Conservation (phyloP, 352 stramenopile species). For the Pythium rishiriense region DNA sequence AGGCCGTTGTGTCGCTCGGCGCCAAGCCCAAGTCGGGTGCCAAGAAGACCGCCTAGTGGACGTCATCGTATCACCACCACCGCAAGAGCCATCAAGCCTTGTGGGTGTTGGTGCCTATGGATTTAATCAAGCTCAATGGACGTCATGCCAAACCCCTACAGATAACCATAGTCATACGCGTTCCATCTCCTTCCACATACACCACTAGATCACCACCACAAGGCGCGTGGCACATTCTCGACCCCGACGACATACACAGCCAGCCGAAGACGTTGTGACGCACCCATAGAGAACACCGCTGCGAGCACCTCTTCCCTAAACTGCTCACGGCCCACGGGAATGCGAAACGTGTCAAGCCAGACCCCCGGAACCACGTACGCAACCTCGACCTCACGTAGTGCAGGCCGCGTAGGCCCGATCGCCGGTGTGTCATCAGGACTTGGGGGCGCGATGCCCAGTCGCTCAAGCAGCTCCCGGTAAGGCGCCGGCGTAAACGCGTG, state of each 20-base stretch:
- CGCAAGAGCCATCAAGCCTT: not conserved
- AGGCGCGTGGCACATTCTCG: not conserved
- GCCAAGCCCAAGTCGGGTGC: slow-evolving; percentile 21
- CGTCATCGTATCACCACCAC: too few species aligned
- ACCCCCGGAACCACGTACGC: not conserved
- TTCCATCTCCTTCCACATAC: too few species aligned
- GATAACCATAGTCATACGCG: too few species aligned
- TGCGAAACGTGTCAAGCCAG: not conserved
- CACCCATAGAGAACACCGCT: not conserved
- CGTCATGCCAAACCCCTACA: too few species aligned
- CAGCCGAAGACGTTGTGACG: not conserved
- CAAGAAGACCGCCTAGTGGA: slow-evolving; percentile 25
- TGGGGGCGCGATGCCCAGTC: too few species aligned
- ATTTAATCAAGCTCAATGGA: too few species aligned
- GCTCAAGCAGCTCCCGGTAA: too few species aligned
- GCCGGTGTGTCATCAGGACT: not conserved
- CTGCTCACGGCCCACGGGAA: not conserved
- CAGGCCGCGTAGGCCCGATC: not conserved
- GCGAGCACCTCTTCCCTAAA: not conserved
- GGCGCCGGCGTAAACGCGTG: too few species aligned
- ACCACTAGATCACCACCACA: not conserved
- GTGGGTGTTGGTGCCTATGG: too few species aligned
- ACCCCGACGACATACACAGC: not conserved
- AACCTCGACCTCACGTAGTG: not conserved
- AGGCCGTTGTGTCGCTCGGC: slow-evolving; percentile 28